Percentiles rank a stretch among this genome's conserved stretches.
phyloP scores from a whole-genome alignment of 2,329 filamentous ascomycete genomes.

The Fusarium protoensiforme region DNA sequence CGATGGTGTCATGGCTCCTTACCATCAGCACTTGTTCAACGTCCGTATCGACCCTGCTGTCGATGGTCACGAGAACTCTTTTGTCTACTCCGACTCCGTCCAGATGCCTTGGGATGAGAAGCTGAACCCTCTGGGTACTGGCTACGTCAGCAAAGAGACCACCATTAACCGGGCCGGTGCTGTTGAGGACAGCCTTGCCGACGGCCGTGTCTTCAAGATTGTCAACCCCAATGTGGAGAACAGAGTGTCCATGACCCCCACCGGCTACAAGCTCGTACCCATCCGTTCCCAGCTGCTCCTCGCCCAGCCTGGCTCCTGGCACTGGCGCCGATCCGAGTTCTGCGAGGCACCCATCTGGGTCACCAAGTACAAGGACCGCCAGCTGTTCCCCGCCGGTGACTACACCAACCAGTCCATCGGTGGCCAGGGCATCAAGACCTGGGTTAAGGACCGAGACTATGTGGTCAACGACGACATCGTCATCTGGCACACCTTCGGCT shows the following conservation, averaged over 20 bases:
- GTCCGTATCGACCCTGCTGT: conserved; percentile 69
- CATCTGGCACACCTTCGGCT: conserved; percentile 89
- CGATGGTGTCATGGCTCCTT: conserved; percentile 68
- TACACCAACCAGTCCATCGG: conserved; percentile 62
- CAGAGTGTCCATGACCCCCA: conserved; percentile 36
- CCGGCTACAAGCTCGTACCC: conserved; percentile 60
- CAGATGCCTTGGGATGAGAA: conserved; percentile 5
- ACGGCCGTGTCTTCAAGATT: not conserved
- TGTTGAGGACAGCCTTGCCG: not conserved
- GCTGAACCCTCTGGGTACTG: conserved; percentile 43
- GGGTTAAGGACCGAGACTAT: conserved; percentile 30
- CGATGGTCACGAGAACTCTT: conserved; percentile 62
- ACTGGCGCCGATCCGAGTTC: conserved; percentile 54
- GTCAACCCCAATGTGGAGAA: not conserved
- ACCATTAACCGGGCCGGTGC: not conserved
- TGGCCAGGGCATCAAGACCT: conserved; percentile 50
- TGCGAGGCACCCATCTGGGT: conserved; percentile 56
- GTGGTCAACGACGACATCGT: conserved; percentile 84
- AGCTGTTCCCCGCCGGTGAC: conserved; percentile 52
- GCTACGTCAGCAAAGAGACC: conserved; percentile 53
- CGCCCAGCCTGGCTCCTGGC: conserved; percentile 52
- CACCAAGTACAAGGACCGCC: conserved; percentile 47
- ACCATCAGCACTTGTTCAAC: conserved; percentile 74
- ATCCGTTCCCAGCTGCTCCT: conserved; percentile 60
- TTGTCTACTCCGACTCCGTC: conserved; percentile 6